These are phyloP conservation scores for Chaetomium fimeti DNA, from an alignment of 495 filamentous ascomycete genomes.

Conservation along the genomic window DNA sequence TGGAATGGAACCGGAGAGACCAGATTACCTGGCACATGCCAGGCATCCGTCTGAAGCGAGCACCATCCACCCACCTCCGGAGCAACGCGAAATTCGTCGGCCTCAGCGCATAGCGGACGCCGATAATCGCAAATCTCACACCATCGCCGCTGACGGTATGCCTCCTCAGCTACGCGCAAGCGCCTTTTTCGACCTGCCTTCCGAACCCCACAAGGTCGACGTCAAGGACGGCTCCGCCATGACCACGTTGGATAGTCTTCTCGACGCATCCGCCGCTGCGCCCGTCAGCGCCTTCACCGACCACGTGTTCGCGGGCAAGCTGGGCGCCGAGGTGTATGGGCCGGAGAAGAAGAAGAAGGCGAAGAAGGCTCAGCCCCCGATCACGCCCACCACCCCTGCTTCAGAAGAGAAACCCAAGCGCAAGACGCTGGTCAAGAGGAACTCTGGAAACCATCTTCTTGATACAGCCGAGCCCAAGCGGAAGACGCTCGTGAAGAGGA, in stretches of 20 bases:
- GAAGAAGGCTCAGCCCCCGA: slow-evolving; percentile 16
- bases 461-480: slow-evolving; percentile 19
- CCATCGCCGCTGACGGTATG: slow-evolving; percentile 52
- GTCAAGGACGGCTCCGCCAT: slow-evolving; percentile 79
- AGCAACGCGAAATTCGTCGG: slow-evolving; percentile 30
- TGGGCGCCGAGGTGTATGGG: slow-evolving; percentile 65
- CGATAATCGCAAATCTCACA: slow-evolving; percentile 42
- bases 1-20: slow-evolving; percentile 10
- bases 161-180: slow-evolving; percentile 88
- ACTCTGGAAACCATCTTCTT: slow-evolving; percentile 19
- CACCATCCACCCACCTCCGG: slow-evolving; percentile 34
- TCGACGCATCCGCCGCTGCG: slow-evolving; percentile 89
- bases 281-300: slow-evolving; percentile 95
- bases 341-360: slow-evolving; percentile 44
- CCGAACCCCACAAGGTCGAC: slow-evolving; percentile 55
- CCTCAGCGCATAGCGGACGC: slow-evolving; percentile 32
- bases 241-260: slow-evolving; percentile 84
- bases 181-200: slow-evolving; percentile 79
- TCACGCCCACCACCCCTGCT: neutral
- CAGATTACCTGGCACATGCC: slow-evolving; percentile 19
- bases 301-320: slow-evolving; percentile 76
- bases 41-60: slow-evolving; percentile 35
- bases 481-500: slow-evolving; percentile 30
- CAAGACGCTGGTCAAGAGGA: slow-evolving; percentile 22
- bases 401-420: slow-evolving; percentile 9